Evolutionary conservation across 2,329 filamentous ascomycete genomes (phyloP), one percentile per base, ranked within the genome.

Genomic region (Colletotrichum ledebouriae): DNA sequence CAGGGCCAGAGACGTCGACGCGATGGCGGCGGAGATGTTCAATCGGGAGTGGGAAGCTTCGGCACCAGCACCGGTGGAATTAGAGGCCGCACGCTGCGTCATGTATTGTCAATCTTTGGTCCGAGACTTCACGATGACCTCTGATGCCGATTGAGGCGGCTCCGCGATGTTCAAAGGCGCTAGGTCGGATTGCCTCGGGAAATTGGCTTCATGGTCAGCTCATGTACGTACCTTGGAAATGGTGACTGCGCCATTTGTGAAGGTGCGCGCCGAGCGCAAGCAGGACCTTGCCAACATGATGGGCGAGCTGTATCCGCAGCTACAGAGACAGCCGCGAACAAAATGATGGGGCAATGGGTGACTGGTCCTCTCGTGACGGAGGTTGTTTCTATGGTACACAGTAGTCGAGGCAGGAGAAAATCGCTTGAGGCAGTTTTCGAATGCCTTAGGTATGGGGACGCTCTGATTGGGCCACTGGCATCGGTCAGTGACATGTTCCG

Each of bases 281-380:
- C 90, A 90, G 84, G 94, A 94, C 88, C 94, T 92, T 86, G 93
- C 92, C 89, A 98, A 90, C 95, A 98, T 98, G 81, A 83, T 92
- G 87, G 82, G 82, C 82, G 78, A 79, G 75, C 77, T 79, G 77
- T 78, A 71, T 81, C 75, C 79, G 79, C 76, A 76, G 78, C 76
- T 76, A 75, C 75, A 75, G 76, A 73, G 72, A 73, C 71, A 73
- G 73, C 73, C 73, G 73, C 72, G 72, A 73, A 75, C 70, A 75
- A 72, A 71, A 72, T 73, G 75, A 76, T 75, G 75, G 74, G 77
- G 77, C 78, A 79, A 78, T 78, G 76, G 77, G 75, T 75, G 76
- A 77, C 60, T 64, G 63, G 68, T 69, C 68, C 63, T 70, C 65
- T 68, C 61, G 67, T 67, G 63, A 59, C 70, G 63, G 65, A 71